phyloP scores from a whole-genome alignment of 768 basidiomycete genomes.

The Galerina marginata region DNA sequence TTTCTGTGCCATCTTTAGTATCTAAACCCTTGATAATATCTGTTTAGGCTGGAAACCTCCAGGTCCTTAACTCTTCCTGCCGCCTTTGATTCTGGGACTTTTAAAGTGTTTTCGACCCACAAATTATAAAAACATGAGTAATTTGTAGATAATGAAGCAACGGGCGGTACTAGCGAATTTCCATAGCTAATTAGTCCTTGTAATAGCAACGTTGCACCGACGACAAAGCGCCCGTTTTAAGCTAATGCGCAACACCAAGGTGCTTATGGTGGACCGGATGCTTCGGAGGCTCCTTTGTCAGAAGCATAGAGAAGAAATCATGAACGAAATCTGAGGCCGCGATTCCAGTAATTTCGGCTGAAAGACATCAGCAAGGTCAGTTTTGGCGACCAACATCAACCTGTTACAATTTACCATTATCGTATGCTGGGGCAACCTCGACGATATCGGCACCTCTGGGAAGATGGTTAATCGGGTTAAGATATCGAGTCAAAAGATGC shows the following conservation, averaged over 20 bases:
- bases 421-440: slow-evolving; percentile 78
- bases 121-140: too few relatives aligned
- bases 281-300: slow-evolving; percentile 44
- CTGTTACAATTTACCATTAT: slow-evolving; percentile 51
- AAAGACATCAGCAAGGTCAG: background rate
- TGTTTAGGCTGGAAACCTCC: too few relatives aligned
- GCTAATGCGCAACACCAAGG: background rate
- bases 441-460: slow-evolving; percentile 72
- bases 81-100: too few relatives aligned
- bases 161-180: too few relatives aligned
- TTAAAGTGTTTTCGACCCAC: too few relatives aligned
- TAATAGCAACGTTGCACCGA: too few relatives aligned
- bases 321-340: slow-evolving; percentile 73
- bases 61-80: too few relatives aligned
- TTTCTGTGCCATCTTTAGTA: too few relatives aligned
- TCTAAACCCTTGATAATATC: too few relatives aligned
- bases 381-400: background rate
- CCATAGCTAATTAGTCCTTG: too few relatives aligned
- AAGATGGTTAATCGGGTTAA: background rate
- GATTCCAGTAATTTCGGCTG: slow-evolving; percentile 71
- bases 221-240: too few relatives aligned
- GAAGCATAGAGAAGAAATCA: slow-evolving; percentile 69
- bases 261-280: slow-evolving; percentile 20
- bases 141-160: too few relatives aligned
- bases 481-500: background rate